Evolutionary conservation across 345 rosid genomes (phyloP).

Genomic region (Gossypioides kirkii): DNA sequence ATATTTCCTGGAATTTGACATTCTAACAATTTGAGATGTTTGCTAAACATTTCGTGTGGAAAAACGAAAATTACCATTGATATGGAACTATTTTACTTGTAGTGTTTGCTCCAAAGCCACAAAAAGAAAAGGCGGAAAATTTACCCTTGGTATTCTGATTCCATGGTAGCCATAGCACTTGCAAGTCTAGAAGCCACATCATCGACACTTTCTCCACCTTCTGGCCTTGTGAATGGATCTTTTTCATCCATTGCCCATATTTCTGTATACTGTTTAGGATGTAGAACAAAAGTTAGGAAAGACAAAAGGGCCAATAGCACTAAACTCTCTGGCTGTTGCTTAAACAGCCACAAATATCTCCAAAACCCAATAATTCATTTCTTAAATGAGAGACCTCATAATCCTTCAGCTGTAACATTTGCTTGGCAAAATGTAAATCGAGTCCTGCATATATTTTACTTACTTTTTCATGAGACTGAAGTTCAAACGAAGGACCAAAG

Average conservation of each 20-base stretch:
- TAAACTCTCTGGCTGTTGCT: not conserved
- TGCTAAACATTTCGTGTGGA: not conserved
- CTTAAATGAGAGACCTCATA: not conserved
- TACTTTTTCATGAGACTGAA: constrained; percentile 79
- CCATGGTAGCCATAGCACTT: constrained; percentile 43
- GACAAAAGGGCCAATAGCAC: not conserved
- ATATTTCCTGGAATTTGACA: not conserved
- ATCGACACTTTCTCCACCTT: constrained; percentile 84
- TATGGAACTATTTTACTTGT: not conserved
- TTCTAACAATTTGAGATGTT: not conserved
- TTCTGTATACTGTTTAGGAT: constrained; percentile 50
- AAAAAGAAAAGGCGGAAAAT: constrained; percentile 9
- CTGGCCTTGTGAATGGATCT: constrained; percentile 61
- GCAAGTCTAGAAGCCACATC: constrained; percentile 78
- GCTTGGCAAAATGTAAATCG: not conserved
- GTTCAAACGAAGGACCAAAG: constrained; percentile 84
- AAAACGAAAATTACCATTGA: not conserved
- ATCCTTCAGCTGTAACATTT: not conserved
- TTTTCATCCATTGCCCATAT: constrained; percentile 87
- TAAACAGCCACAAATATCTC: not conserved
- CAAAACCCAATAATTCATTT: not conserved
- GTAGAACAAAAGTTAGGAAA: constrained; percentile 8
- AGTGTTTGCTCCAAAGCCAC: not conserved
- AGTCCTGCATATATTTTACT: not conserved
- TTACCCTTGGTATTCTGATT: constrained; percentile 75